Percentiles rank a stretch among this genome's conserved stretches.
These are phyloP conservation scores for Ophiostoma triangulosporum DNA, from an alignment of 2,329 filamentous ascomycete species.

Conservation along the genomic window DNA sequence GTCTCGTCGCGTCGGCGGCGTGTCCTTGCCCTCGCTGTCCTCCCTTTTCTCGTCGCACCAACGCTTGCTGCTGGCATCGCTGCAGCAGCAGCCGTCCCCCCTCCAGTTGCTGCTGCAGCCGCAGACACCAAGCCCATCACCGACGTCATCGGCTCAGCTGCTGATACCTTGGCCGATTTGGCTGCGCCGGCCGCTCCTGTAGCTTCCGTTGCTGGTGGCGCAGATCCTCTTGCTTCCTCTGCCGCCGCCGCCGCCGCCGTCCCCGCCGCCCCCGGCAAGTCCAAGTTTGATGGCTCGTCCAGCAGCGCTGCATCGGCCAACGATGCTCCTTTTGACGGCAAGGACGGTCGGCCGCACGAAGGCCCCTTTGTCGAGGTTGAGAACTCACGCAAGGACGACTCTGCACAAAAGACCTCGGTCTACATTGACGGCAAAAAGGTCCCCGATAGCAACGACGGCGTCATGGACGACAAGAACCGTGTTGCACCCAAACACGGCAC, in stretches of 20 bases:
- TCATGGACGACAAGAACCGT: constrained; percentile 83
- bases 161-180: background rate
- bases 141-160: constrained; percentile 1
- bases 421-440: constrained; percentile 47
- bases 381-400: constrained; percentile 20
- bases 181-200: constrained; percentile 1
- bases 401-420: constrained; percentile 35
- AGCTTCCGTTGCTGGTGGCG: background rate
- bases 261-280: background rate
- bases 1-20: constrained; percentile 4
- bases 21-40: constrained; percentile 8
- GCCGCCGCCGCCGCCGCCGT: background rate
- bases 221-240: background rate
- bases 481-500: constrained; percentile 69
- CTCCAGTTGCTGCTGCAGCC: background rate
- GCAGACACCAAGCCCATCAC: background rate
- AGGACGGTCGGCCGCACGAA: constrained; percentile 84
- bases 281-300: constrained; percentile 18
- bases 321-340: constrained; percentile 80
- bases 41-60: constrained; percentile 12
- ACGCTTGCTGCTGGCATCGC: constrained; percentile 7
- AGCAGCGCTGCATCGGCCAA: constrained; percentile 31
- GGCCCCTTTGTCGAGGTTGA: constrained; percentile 63
- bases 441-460: constrained; percentile 57
- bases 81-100: constrained; percentile 2